Conservation (phyloP, 2,329 filamentous ascomycete genomes). For the Diaporthe longicolla region DNA sequence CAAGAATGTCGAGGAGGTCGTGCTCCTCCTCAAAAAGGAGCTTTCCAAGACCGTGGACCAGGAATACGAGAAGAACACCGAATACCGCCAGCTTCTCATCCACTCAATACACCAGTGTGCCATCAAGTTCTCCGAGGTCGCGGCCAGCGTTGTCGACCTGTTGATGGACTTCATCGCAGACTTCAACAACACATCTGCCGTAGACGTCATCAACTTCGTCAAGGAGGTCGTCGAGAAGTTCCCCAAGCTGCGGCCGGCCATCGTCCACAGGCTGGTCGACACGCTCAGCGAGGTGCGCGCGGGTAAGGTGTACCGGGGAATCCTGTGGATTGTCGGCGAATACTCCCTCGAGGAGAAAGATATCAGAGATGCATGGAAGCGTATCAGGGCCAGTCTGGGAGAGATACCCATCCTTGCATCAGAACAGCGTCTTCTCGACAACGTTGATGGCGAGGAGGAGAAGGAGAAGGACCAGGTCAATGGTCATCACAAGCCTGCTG, state of each 20-base stretch:
- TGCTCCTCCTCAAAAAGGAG: constrained; percentile 96
- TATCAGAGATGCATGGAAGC: constrained; percentile 96
- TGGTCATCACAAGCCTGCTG: constrained; percentile 81
- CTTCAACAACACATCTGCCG: constrained; percentile 96
- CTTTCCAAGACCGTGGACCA: constrained; percentile 97
- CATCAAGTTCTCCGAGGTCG: constrained; percentile 99
- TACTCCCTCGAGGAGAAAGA: constrained; percentile 95
- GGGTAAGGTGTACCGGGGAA: constrained; percentile 96
- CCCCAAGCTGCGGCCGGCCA: constrained; percentile 87
- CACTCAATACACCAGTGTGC: constrained; percentile 98
- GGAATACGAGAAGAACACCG: constrained; percentile 97
- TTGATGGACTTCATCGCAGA: constrained; percentile 99
- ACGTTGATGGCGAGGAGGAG: constrained; percentile 80
- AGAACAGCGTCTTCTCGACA: constrained; percentile 91
- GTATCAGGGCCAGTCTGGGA: constrained; percentile 91
- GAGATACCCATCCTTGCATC: constrained; percentile 98
- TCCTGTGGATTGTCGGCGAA: constrained; percentile 97
- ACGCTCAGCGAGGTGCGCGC: constrained; percentile 94
- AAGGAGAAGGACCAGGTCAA: constrained; percentile 76
- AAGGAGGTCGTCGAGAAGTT: constrained; percentile 99
- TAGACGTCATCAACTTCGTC: constrained; percentile 98
- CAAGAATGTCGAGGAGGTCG: constrained; percentile 98
- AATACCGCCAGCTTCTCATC: constrained; percentile 95
- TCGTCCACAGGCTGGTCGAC: constrained; percentile 89
- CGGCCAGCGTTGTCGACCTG: constrained; percentile 94